Conservation (phyloP, 1,284 basidiomycete species). For the Earliella scabrosa region DNA sequence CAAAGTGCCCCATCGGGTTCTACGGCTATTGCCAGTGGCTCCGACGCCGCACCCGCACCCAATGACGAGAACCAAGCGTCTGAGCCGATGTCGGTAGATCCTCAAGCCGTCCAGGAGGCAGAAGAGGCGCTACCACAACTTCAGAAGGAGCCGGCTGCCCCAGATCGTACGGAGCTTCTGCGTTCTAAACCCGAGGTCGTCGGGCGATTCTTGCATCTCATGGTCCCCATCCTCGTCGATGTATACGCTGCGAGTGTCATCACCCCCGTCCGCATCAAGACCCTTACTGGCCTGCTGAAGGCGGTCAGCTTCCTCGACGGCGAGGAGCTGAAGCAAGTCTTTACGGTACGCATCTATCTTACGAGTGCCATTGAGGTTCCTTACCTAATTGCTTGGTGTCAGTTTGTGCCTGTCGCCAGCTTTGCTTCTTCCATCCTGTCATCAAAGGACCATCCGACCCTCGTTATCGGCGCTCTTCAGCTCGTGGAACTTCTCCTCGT, state of each 20-base stretch:
- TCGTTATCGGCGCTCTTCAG: conserved; percentile 88
- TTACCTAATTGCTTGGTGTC: not conserved
- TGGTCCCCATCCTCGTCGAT: conserved; percentile 91
- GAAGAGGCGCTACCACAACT: conserved; percentile 33
- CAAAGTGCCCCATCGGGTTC: conserved; percentile 16
- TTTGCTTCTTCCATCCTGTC: conserved; percentile 93
- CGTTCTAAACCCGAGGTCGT: conserved; percentile 79
- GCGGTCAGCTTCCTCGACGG: conserved; percentile 87
- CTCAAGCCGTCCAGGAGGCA: conserved; percentile 38
- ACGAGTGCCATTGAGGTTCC: not conserved
- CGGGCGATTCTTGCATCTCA: conserved; percentile 81
- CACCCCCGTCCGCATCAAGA: conserved; percentile 84
- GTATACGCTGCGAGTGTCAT: conserved; percentile 95
- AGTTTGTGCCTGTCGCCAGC: conserved; percentile 90
- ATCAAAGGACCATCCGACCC: conserved; percentile 83
- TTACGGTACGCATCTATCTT: conserved; percentile 59
- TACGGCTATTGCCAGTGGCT: conserved; percentile 29
- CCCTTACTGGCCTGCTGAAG: conserved; percentile 84
- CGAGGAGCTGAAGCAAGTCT: conserved; percentile 73
- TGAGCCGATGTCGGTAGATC: conserved; percentile 27
- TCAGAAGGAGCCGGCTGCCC: conserved; percentile 41
- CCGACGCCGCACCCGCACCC: conserved; percentile 36
- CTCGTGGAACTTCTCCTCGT: conserved; percentile 86
- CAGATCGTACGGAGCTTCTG: conserved; percentile 72
- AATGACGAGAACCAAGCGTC: conserved; percentile 32